Conservation (phyloP, 2,329 filamentous ascomycete genomes). For the Dactylonectria estremocensis region DNA sequence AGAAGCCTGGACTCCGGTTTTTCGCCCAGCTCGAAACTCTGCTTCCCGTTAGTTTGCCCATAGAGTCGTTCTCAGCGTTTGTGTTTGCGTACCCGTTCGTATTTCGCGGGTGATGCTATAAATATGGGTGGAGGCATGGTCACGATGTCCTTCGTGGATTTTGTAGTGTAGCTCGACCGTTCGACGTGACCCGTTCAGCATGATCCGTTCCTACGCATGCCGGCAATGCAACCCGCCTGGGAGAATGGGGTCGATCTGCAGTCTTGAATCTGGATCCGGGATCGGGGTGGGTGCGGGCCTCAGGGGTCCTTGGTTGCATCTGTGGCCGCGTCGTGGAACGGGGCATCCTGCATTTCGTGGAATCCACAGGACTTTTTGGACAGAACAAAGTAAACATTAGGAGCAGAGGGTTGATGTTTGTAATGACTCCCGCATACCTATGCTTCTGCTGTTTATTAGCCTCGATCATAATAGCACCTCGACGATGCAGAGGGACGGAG, state of each 20-base stretch:
- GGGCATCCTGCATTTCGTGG: conserved; percentile 24
- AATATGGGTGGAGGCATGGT: background rate
- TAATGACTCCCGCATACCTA: conserved; percentile 4
- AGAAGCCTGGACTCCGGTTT: background rate
- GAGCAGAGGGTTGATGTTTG: conserved; percentile 11
- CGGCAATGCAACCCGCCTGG: conserved; percentile 18
- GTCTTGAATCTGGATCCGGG: conserved; percentile 20
- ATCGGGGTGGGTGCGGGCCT: conserved; percentile 18
- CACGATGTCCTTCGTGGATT: conserved; percentile 4
- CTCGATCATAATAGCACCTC: conserved; percentile 16
- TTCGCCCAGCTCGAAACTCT: background rate
- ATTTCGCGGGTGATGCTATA: background rate
- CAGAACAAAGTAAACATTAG: background rate
- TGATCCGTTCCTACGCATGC: conserved; percentile 5
- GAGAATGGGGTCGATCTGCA: conserved; percentile 18
- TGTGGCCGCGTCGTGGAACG: conserved; percentile 7
- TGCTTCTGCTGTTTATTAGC: conserved; percentile 7
- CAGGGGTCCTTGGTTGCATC: conserved; percentile 19
- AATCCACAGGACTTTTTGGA: conserved; percentile 10
- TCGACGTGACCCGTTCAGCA: conserved; percentile 7
- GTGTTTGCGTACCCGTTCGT: background rate
- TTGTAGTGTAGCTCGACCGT: conserved; percentile 2
- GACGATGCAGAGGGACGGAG: conserved; percentile 2
- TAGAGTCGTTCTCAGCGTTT: background rate
- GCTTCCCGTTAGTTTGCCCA: background rate